phyloP scores from a whole-genome alignment of 2,329 filamentous ascomycete genomes.

The Alternaria sp. region DNA sequence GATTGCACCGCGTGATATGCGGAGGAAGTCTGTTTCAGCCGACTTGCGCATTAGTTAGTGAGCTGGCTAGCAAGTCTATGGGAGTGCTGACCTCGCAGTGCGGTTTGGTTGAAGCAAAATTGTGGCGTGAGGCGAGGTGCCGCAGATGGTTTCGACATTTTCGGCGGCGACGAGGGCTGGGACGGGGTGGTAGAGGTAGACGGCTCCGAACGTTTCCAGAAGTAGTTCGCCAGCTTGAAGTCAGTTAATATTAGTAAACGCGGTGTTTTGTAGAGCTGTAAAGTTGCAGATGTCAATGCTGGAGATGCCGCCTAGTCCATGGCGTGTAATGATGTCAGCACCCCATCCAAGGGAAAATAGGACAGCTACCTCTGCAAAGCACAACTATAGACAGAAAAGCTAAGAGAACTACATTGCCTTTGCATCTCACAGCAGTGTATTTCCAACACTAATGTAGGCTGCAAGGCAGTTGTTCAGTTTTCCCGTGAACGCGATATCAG shows the following conservation, averaged over 20 bases:
- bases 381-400: neutral
- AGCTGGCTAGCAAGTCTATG: constrained; percentile 11
- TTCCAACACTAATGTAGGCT: neutral
- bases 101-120: constrained; percentile 61
- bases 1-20: constrained; percentile 80
- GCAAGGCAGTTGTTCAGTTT: neutral
- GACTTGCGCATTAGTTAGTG: constrained; percentile 45
- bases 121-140: constrained; percentile 54
- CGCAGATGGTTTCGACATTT: constrained; percentile 52
- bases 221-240: constrained; percentile 37
- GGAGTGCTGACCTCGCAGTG: constrained; percentile 52
- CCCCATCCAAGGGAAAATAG: neutral
- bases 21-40: constrained; percentile 77
- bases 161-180: constrained; percentile 7
- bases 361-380: neutral
- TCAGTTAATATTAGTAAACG: neutral
- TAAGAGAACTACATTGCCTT: neutral
- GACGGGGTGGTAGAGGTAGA: constrained; percentile 20
- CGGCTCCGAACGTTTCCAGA: constrained; percentile 33
- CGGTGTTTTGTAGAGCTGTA: neutral
- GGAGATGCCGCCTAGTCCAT: constrained; percentile 18
- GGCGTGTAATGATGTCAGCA: constrained; percentile 40
- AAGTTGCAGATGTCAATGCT: constrained; percentile 13
- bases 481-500: neutral
- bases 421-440: neutral